Conservation (phyloP, 2,329 filamentous ascomycete species). For the Pseudogymnoascus sp. region DNA sequence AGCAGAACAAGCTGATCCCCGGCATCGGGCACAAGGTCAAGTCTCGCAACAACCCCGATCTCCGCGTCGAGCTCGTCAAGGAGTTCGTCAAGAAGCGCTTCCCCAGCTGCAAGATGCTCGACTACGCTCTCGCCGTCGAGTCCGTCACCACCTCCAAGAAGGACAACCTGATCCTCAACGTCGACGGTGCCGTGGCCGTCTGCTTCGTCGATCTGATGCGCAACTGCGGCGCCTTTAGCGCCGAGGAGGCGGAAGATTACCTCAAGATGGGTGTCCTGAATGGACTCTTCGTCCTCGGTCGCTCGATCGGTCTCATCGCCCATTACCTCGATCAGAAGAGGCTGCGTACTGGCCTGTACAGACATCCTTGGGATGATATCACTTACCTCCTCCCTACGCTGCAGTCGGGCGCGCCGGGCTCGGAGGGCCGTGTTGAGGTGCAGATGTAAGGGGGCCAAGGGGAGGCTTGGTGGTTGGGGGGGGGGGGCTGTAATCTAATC, state of each 20-base stretch:
- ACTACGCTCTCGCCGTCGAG: conserved; percentile 97
- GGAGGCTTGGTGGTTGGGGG: not conserved
- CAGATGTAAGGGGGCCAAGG: conserved; percentile 40
- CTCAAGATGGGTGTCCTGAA: conserved; percentile 98
- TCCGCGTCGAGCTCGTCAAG: conserved; percentile 98
- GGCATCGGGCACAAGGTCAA: conserved; percentile 99
- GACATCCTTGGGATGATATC: conserved; percentile 98
- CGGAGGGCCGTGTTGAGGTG: conserved; percentile 85
- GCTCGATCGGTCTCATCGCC: conserved; percentile 97
- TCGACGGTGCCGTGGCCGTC: conserved; percentile 94
- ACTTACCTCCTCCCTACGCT: conserved; percentile 86
- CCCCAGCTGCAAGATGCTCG: conserved; percentile 94
- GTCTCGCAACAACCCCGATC: conserved; percentile 98
- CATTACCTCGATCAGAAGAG: conserved; percentile 99
- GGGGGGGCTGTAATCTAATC: not conserved
- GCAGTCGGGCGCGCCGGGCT: conserved; percentile 59
- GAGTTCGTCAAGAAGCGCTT: conserved; percentile 97
- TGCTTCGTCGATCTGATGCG: conserved; percentile 97
- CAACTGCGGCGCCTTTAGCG: conserved; percentile 94
- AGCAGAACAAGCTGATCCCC: conserved; percentile 99
- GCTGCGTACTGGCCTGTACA: conserved; percentile 94
- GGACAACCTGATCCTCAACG: conserved; percentile 99
- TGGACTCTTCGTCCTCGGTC: conserved; percentile 96
- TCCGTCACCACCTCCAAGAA: conserved; percentile 99
- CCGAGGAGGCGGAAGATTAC: conserved; percentile 97